Evolutionary conservation across 345 rosid species (phyloP).

Genomic region (thale cress (Arabidopsis thaliana)): TAIR10.1 NC_003070.9:1354001-1354500

Average conservation of each 20-base stretch:
- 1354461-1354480: conserved; percentile 95
- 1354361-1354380: conserved; percentile 93
- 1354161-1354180: conserved; percentile 1
- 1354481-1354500: conserved; percentile 90
- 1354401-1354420: conserved; percentile 97
- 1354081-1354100: conserved; percentile 97
- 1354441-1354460: conserved; percentile 80
- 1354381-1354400: conserved; percentile 93
- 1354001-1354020: conserved; percentile 93
- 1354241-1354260: conserved; percentile 88
- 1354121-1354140: conserved; percentile 93
- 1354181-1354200: neutral
- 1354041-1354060: conserved; percentile 94
- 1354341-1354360: conserved; percentile 84
- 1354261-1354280: conserved; percentile 91
- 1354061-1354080: conserved; percentile 97
- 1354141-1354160: conserved; percentile 81
- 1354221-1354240: conserved; percentile 45
- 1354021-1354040: conserved; percentile 90
- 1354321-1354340: conserved; percentile 98
- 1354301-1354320: conserved; percentile 94
- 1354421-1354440: conserved; percentile 96
- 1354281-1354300: conserved; percentile 99
- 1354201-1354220: neutral
- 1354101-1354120: conserved; percentile 96